Base-by-base conservation (phyloP, 2,329 filamentous ascomycete genomes). In the Stachybotrys chartarum region DNA sequence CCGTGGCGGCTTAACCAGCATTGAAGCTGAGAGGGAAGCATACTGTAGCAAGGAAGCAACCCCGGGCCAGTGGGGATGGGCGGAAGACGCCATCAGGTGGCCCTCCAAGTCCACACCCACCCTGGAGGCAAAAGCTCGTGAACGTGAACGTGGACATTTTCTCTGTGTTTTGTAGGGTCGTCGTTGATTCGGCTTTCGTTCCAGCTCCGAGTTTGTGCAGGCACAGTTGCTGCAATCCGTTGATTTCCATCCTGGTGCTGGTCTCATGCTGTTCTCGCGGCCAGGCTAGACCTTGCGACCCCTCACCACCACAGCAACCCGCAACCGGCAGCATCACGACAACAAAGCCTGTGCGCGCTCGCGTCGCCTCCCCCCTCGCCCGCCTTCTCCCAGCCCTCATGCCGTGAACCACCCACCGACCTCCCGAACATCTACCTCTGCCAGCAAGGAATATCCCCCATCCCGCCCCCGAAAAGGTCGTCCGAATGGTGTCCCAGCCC, bases 401-500 rank as follows among this genome's bases (percentile, higher is more conserved):
- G 42, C 16, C 52, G 42, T 18, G 44, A 50, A 30, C 45, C 49
- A 51, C 31, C 18, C n/a, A 44, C n/a, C 14, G 47, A 47, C 24
- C 30, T 45, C 30, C 42, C 47, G 6, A 24, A 7, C 51, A 30
- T 16, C 51, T 1, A 16, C 30, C 35, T 53, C 42, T 10, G 30
- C 45, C 14, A 7, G 8, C 14, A 16, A 46, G 35, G 18, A 14
- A 7, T n/a, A n/a, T n/a, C n/a, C 31, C 10, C 12, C 31, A 3
- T n/a, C 24, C 24, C 24, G 24, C 24, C 4, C 24, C 24, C 3
- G 4, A 47, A 24, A 47, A 47, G 18, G n/a, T 17, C 11, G 8
- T 57, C 65, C 72, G 68, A 69, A 86, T 86, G 83, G 82, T 86
- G 69, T 86, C 83, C 68, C 83, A 84, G 72, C 77, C 80, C 64